Percentiles rank a stretch among this genome's conserved stretches.
Evolutionary conservation across 306 rosid genomes (phyloP).

Genomic region (Cucurbita pepo): DNA sequence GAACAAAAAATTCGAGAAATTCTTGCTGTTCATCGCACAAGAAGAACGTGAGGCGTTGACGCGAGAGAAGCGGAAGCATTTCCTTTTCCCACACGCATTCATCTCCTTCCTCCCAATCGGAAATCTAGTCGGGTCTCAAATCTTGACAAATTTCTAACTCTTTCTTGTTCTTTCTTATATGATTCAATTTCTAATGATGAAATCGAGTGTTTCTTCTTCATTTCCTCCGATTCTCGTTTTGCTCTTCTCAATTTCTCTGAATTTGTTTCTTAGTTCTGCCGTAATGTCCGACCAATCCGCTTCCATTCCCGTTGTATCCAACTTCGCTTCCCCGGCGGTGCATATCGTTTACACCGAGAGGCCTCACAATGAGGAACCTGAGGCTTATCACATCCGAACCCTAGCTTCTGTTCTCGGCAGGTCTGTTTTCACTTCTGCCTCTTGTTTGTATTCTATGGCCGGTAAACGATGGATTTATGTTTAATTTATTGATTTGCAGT

Average conservation of each 20-base stretch:
- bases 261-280: neutral
- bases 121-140: neutral
- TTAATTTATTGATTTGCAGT: constrained; percentile 18
- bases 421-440: constrained; percentile 8
- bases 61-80: neutral
- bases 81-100: neutral
- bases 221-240: neutral
- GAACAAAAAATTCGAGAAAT: neutral
- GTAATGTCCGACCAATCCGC: constrained; percentile 36
- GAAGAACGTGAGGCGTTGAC: neutral
- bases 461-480: neutral
- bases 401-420: constrained; percentile 76
- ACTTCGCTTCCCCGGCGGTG: constrained; percentile 33
- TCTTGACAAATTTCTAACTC: neutral
- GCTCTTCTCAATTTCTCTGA: neutral
- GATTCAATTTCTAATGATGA: neutral
- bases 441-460: neutral
- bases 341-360: constrained; percentile 73
- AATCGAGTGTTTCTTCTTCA: neutral
- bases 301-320: constrained; percentile 6
- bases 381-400: constrained; percentile 72
- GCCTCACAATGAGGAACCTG: constrained; percentile 59
- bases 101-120: neutral
- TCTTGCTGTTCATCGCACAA: neutral
- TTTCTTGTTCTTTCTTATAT: neutral